These are phyloP conservation scores for Picea glauca DNA, from an alignment of 75 land plant genomes.

Conservation along the genomic window DNA sequence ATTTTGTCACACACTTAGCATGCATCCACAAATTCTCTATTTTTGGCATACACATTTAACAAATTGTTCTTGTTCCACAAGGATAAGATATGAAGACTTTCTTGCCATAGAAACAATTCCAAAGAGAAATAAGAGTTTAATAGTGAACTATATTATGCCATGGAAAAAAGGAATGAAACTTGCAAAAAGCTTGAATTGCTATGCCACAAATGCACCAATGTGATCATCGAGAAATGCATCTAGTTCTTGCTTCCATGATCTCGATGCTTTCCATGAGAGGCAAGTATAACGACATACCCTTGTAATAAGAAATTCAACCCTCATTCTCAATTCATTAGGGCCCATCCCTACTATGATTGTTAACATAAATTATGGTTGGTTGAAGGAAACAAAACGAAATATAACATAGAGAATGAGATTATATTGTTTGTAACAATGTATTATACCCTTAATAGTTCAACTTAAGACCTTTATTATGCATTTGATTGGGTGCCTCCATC, in stretches of 20 bases:
- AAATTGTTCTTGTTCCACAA: no score
- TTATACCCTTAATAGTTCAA: no score
- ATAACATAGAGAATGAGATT: no score
- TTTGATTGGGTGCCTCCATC: no score
- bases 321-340: background rate
- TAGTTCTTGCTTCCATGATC: conserved; percentile 58
- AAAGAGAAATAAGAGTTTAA: no score
- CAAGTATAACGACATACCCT: conserved; percentile 79
- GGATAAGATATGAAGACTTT: no score
- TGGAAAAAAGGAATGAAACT: background rate
- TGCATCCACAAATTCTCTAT: no score
- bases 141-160: no score
- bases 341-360: background rate
- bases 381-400: background rate
- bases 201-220: conserved; percentile 54
- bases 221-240: conserved; percentile 72
- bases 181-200: conserved; percentile 25
- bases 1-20: no score
- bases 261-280: conserved; percentile 73
- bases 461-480: background rate
- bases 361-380: background rate
- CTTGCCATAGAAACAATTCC: no score
- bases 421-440: no score
- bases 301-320: conserved; percentile 12
- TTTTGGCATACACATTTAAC: no score